Conservation (phyloP, 2,329 filamentous ascomycete species). For the Didymella exigua region DNA sequence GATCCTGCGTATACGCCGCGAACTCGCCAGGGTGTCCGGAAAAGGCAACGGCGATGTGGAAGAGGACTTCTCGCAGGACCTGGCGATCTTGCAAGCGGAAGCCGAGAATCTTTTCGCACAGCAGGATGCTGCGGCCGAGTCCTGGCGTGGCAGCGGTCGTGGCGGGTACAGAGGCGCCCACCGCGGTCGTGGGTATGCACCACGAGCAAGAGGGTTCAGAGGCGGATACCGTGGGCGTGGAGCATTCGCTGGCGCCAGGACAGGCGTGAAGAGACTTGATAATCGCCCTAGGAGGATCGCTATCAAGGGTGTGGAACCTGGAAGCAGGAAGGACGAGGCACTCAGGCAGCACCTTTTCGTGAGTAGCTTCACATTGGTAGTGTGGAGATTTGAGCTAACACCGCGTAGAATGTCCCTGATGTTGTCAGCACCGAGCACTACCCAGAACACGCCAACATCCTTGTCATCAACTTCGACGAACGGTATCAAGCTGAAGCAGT, state of each 20-base stretch:
- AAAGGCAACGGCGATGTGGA: conserved; percentile 16
- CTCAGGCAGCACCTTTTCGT: conserved; percentile 72
- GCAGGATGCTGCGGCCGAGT: conserved; percentile 34
- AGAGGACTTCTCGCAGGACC: conserved; percentile 24
- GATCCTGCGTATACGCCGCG: conserved; percentile 65
- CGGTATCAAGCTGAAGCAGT: conserved; percentile 68
- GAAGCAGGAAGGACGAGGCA: conserved; percentile 66
- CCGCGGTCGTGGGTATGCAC: conserved; percentile 20
- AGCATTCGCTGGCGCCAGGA: conserved; percentile 33
- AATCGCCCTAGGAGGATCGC: conserved; percentile 74
- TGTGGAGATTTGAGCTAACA: conserved; percentile 1
- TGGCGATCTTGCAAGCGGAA: conserved; percentile 45
- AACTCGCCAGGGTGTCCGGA: conserved; percentile 60
- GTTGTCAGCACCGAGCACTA: conserved; percentile 48
- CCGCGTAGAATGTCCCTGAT: conserved; percentile 35
- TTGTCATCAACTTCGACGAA: conserved; percentile 52
- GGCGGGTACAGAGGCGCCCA: conserved; percentile 33
- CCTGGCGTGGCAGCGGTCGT: conserved; percentile 22
- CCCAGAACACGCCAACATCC: conserved; percentile 45
- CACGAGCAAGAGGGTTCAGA: conserved; percentile 50
- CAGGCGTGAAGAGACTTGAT: conserved; percentile 69
- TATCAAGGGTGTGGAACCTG: conserved; percentile 68
- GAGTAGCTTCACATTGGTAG: conserved; percentile 4
- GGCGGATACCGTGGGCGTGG: conserved; percentile 54
- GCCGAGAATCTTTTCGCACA: conserved; percentile 73